Conservation (phyloP, 1,139 yeast genomes). For the Kodamaea sp. region DNA sequence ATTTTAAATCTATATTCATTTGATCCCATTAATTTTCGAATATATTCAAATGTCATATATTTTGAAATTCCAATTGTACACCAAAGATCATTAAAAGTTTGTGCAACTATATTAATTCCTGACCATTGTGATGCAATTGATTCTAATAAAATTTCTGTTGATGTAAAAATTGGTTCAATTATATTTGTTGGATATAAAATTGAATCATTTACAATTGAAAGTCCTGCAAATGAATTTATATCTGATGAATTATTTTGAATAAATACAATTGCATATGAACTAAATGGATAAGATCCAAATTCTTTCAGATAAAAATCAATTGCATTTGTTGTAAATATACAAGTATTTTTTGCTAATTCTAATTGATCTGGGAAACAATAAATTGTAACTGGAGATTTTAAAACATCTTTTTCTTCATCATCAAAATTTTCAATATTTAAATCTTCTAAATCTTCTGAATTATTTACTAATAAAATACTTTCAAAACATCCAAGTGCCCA, state of each 20-base stretch:
- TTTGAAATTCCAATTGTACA: slow-evolving; percentile 81
- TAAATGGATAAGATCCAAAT: slow-evolving; percentile 90
- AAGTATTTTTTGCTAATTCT: slow-evolving; percentile 66
- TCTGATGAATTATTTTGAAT: slow-evolving; percentile 55
- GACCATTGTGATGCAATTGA: slow-evolving; percentile 90
- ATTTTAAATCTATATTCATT: slow-evolving; percentile 77
- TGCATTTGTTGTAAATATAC: slow-evolving; percentile 72
- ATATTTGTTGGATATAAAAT: slow-evolving; percentile 72
- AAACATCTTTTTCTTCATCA: slow-evolving; percentile 32
- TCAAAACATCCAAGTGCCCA: slow-evolving; percentile 93
- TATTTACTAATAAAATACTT: slow-evolving; percentile 46
- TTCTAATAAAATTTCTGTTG: slow-evolving; percentile 65
- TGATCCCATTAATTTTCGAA: slow-evolving; percentile 69
- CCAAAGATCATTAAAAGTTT: slow-evolving; percentile 84
- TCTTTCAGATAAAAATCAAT: slow-evolving; percentile 82
- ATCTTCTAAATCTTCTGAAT: slow-evolving; percentile 29
- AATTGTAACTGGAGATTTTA: slow-evolving; percentile 50
- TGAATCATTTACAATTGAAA: slow-evolving; percentile 61
- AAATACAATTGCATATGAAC: slow-evolving; percentile 74
- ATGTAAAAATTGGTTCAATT: slow-evolving; percentile 74
- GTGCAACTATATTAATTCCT: slow-evolving; percentile 87
- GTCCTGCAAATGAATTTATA: slow-evolving; percentile 68
- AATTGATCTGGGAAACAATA: slow-evolving; percentile 57
- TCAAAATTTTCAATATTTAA: slow-evolving; percentile 35
- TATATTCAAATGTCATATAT: slow-evolving; percentile 75